Evolutionary conservation across 768 basidiomycete genomes (phyloP), one percentile per base, ranked within the genome.

Genomic region (Naganishia onofrii): DNA sequence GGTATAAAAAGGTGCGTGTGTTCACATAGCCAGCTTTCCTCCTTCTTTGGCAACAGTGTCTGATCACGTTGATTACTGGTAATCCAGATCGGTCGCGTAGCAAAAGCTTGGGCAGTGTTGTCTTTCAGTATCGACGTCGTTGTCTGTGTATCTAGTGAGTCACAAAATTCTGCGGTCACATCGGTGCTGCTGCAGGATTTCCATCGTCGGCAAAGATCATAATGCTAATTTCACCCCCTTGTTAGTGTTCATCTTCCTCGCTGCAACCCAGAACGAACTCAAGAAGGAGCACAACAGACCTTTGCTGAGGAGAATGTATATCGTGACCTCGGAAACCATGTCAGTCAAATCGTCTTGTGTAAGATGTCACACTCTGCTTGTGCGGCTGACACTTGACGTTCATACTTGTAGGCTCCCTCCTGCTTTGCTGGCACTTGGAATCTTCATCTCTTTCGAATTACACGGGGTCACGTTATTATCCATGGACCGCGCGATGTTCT

Each of bases 111-210:
- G 56, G 56, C 56, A 7, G 32, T 57, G 3, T 19, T 57, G 21
- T 57, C 56, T 9, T 57, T 57, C 32, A 57, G 56, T 19, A 57
- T 57, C 28, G 56, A 57, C 32, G 56, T 57, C 32, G 23, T 57
- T 32, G 56, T 57, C 29, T 57, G 31, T 21, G 34, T 57, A 32
- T 57, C 56, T 6, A 57, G 56, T 57, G 21, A 57, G 56, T 32
- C n/a, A 21, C 21, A 7, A 17, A 17, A 7, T 46, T 6, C 21
- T 17, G 46, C 21, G 15, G 46, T 36, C 36, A 5, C 36, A 6
- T 36, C 12, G 6, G 36, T 36, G 36, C 36, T 12, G 6, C 12
- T 36, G n/a, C n/a, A n/a, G n/a, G n/a, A 36, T 6, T 36, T 36
- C 12, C 36, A 36, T 5, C 32, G 3, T 32, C 21, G 29, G 5